Base-by-base conservation (phyloP, 257 asterid genomes). In the Solanum clarkiae region DNA sequence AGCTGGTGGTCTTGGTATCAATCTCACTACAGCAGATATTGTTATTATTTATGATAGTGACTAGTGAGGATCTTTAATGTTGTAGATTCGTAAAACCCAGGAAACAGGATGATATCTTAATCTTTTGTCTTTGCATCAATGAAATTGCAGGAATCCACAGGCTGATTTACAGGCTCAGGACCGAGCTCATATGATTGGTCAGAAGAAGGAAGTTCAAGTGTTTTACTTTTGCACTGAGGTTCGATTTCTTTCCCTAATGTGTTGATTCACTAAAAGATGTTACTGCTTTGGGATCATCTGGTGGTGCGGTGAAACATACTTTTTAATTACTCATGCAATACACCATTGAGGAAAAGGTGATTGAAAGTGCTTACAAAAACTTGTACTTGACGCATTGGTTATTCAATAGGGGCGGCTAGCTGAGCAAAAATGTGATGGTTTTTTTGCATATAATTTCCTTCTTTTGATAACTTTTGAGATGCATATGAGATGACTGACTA, bases 191-290 rank as follows among this genome's bases (percentile, higher is more conserved):
- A 91, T 99, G 88, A 97, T 97, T 89, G 99, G 99, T 45, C 99
- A 97, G 93, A 97, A 93, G 91, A 97, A 97, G 88, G 99, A 97
- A 93, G 99, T 97, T 40, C 99, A 97, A 91, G 99, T 97, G 55
- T 97, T 97, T 90, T 95, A 99, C 70, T 97, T 97, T 89, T 97
- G 98, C 91, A 97, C 98, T 75, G 99, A 97, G 99, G 99, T 97
- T 88, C 54, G 90, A 51, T 74, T 85, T 86, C 47, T 88, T 86
- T 77, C 49, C 66, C 51, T 68, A 36, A 79, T 51, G 80, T 59
- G 26, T 59, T 60, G 70, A 81, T 44, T 24, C 53, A 54, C 83
- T 53, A 49, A 29, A 53, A 79, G 18, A 29, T 53, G 49, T 66
- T 79, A 29, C 66, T 79, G 66, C 66, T 79, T 79, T 79, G 18